Evolutionary conservation across 345 rosid genomes (phyloP).

Genomic region (Syzygium oleosum): DNA sequence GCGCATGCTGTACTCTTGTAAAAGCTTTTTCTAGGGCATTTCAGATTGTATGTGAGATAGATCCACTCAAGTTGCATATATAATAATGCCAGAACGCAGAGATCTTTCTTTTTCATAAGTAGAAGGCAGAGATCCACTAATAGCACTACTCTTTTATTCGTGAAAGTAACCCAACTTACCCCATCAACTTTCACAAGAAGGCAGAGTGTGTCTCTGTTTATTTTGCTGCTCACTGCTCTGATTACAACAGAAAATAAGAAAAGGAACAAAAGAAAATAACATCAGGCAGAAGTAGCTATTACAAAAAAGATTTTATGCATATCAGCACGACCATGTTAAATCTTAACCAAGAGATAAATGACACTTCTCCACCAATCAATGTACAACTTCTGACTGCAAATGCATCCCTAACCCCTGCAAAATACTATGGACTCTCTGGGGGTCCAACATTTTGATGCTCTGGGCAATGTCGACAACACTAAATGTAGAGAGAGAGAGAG

Average conservation of each 20-base stretch:
- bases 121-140: neutral
- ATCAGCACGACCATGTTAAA: neutral
- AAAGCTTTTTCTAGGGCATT: neutral
- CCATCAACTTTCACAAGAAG: slow-evolving; percentile 52
- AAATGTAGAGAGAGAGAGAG: neutral
- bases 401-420: neutral
- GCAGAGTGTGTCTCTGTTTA: slow-evolving; percentile 52
- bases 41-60: neutral
- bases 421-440: neutral
- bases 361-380: neutral
- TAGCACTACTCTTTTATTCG: neutral
- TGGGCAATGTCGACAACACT: neutral
- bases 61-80: neutral
- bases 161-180: slow-evolving; percentile 26
- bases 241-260: slow-evolving; percentile 6
- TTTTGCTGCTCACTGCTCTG: slow-evolving; percentile 65
- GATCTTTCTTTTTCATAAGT: neutral
- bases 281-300: neutral
- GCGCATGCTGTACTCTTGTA: neutral
- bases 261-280: neutral
- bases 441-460: neutral
- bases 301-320: neutral
- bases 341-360: neutral
- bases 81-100: neutral
- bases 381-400: neutral